phyloP scores from a whole-genome alignment of 2,329 filamentous ascomycete genomes.

The Colletotrichum cereale region DNA sequence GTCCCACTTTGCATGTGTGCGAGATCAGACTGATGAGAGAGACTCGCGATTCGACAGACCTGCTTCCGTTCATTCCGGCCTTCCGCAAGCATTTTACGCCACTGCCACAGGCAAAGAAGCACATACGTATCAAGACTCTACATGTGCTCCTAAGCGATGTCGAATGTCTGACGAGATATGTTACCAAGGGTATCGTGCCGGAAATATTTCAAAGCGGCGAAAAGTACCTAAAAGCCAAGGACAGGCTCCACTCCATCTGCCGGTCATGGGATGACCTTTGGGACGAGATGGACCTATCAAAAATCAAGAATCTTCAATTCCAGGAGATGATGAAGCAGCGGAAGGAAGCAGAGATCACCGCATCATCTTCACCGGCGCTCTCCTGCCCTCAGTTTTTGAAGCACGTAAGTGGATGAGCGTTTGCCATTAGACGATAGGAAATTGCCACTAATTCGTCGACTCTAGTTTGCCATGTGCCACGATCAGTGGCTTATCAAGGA shows the following conservation, averaged over 20 bases:
- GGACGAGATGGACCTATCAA: constrained; percentile 86
- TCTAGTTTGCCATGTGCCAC: constrained; percentile 92
- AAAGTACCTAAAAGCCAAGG: constrained; percentile 67
- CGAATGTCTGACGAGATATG: constrained; percentile 84
- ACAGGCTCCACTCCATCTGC: constrained; percentile 77
- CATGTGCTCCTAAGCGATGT: constrained; percentile 82
- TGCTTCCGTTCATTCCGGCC: constrained; percentile 82
- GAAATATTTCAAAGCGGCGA: constrained; percentile 69
- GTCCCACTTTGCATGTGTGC: constrained; percentile 80
- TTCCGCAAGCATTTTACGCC: constrained; percentile 77
- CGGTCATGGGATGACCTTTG: constrained; percentile 82
- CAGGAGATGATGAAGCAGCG: constrained; percentile 84
- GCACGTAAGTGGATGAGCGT: constrained; percentile 73
- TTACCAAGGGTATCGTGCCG: constrained; percentile 69
- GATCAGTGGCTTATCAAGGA: constrained; percentile 97
- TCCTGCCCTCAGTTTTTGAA: constrained; percentile 85
- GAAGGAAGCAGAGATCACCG: constrained; percentile 69
- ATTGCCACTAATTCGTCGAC: constrained; percentile 51
- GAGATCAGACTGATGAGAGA: constrained; percentile 79
- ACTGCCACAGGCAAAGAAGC: constrained; percentile 74
- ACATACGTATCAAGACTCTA: constrained; percentile 76
- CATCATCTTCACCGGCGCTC: constrained; percentile 74
- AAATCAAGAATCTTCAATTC: constrained; percentile 84
- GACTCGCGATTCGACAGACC: constrained; percentile 82
- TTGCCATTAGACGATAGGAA: background rate